Evolutionary conservation across 805 yeast genomes (phyloP).

Genomic region (Sungouiella thailandica): DNA sequence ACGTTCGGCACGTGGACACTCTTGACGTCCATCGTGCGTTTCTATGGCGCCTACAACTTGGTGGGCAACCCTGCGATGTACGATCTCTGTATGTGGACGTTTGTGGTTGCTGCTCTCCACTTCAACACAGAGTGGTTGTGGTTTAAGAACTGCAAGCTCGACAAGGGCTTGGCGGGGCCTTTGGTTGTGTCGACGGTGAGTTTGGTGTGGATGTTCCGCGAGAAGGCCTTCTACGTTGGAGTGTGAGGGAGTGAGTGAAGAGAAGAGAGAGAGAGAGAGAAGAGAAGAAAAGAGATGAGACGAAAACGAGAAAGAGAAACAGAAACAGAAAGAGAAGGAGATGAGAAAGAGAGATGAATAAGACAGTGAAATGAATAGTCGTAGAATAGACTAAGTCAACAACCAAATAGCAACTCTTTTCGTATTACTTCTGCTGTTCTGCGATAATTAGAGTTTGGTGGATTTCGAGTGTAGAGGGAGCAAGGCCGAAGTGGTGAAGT

Average conservation of each 20-base stretch:
- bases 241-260: neutral
- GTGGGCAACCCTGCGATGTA: constrained; percentile 65
- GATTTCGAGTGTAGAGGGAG: too few species aligned
- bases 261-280: too few species aligned
- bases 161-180: constrained; percentile 88
- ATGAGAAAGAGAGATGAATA: too few species aligned
- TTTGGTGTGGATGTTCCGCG: constrained; percentile 73
- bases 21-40: constrained; percentile 75
- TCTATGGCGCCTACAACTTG: constrained; percentile 75
- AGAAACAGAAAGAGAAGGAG: too few species aligned
- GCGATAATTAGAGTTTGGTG: too few species aligned
- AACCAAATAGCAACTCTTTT: too few species aligned
- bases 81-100: constrained; percentile 75
- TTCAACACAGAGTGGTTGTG: constrained; percentile 79
- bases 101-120: constrained; percentile 77
- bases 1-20: constrained; percentile 99
- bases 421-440: too few species aligned
- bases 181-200: constrained; percentile 67
- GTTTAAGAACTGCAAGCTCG: constrained; percentile 75
- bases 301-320: too few species aligned
- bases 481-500: too few species aligned
- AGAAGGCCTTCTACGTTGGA: constrained; percentile 56
- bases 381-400: too few species aligned
- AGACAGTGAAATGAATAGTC: too few species aligned
- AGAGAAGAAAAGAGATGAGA: too few species aligned